A percentile compares a stretch with the other conserved stretches of the same genome.
Evolutionary conservation across 2,329 filamentous ascomycete genomes (phyloP).

Genomic region (Trichophyton rubrum): DNA sequence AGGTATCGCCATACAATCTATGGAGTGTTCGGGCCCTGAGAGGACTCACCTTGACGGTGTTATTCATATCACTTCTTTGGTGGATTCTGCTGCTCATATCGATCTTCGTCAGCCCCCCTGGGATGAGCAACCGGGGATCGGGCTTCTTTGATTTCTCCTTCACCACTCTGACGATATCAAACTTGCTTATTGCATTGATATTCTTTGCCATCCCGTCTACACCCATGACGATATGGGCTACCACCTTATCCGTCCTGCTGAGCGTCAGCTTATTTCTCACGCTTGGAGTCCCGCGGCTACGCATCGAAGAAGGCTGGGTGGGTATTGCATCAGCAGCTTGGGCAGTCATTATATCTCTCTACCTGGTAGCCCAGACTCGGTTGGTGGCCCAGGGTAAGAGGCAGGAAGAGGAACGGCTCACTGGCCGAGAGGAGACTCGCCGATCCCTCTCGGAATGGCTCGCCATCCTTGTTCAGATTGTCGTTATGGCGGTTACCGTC

Average conservation of each 20-base stretch:
- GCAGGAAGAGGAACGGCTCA: conserved; percentile 85
- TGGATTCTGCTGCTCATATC: conserved; percentile 84
- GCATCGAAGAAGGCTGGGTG: conserved; percentile 79
- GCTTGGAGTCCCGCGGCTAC: conserved; percentile 57
- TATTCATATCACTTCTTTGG: conserved; percentile 71
- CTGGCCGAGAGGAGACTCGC: conserved; percentile 74
- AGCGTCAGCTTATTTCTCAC: conserved; percentile 69
- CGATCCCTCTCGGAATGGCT: conserved; percentile 74
- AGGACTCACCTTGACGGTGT: conserved; percentile 63
- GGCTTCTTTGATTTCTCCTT: conserved; percentile 84
- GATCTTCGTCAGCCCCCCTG: conserved; percentile 79
- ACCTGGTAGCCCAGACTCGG: conserved; percentile 66
- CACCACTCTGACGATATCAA: conserved; percentile 62
- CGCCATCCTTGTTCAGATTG: conserved; percentile 61
- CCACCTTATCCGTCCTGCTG: conserved; percentile 54
- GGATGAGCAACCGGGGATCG: conserved; percentile 75
- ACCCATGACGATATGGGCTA: conserved; percentile 59
- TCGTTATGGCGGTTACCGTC: conserved; percentile 57
- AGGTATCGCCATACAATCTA: conserved; percentile 81
- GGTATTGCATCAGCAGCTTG: conserved; percentile 77
- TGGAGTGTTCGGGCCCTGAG: conserved; percentile 76
- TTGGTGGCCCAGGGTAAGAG: conserved; percentile 83
- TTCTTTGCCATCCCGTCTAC: conserved; percentile 82
- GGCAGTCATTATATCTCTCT: conserved; percentile 67
- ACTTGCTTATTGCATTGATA: conserved; percentile 62